Conservation (phyloP, 2,329 filamentous ascomycete genomes). For the Fusarium pilosicola region DNA sequence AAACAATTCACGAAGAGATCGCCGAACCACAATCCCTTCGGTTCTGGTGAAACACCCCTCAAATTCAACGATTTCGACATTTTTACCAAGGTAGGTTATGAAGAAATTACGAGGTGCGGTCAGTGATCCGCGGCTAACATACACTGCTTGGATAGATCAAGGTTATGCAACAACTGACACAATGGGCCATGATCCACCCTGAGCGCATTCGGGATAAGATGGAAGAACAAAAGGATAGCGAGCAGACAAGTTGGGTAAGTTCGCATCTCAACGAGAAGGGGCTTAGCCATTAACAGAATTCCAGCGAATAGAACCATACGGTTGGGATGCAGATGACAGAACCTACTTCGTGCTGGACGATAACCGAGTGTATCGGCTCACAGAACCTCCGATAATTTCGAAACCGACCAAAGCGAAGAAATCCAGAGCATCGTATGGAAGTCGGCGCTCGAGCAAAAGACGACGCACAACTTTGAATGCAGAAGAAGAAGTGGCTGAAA, state of each 20-base stretch:
- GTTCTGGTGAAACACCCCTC: constrained; percentile 75
- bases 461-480: constrained; percentile 63
- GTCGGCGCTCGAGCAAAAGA: constrained; percentile 76
- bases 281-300: constrained; percentile 23
- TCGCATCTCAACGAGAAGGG: constrained; percentile 41
- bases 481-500: constrained; percentile 48
- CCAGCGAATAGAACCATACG: constrained; percentile 81
- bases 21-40: constrained; percentile 84
- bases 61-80: constrained; percentile 86
- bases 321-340: constrained; percentile 88
- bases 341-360: constrained; percentile 93
- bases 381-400: constrained; percentile 73
- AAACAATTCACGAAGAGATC: constrained; percentile 88
- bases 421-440: constrained; percentile 60
- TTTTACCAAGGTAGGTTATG: constrained; percentile 75
- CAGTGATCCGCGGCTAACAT: not conserved
- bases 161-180: constrained; percentile 87
- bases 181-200: constrained; percentile 88
- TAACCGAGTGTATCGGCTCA: constrained; percentile 88
- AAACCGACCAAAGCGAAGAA: constrained; percentile 76
- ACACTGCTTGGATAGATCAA: constrained; percentile 60
- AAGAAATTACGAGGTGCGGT: not conserved
- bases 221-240: constrained; percentile 80
- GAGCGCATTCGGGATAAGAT: constrained; percentile 89
- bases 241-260: constrained; percentile 86